Conservation (phyloP, 169 alveolate genomes). For the Perkinsus marinus region DNA sequence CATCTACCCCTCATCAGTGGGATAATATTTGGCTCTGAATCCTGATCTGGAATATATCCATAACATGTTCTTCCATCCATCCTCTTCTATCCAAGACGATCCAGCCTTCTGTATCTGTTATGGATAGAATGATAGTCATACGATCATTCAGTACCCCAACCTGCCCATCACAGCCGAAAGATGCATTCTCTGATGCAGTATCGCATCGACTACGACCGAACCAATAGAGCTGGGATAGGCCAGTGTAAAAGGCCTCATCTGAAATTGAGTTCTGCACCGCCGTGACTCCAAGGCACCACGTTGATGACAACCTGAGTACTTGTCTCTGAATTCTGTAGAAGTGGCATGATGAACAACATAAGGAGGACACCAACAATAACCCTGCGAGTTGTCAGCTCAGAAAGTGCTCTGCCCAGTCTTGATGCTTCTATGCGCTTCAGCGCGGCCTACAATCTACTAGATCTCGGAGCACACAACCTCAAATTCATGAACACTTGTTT, state of each 20-base stretch:
- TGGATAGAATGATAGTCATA: neutral
- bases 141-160: neutral
- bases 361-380: constrained; percentile 52
- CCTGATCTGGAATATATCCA: neutral
- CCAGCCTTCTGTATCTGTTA: neutral
- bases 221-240: constrained; percentile 46
- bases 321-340: constrained; percentile 17
- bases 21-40: neutral
- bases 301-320: neutral
- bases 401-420: constrained; percentile 45
- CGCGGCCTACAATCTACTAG: constrained; percentile 2
- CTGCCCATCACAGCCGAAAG: neutral
- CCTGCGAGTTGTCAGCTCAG: constrained; percentile 51
- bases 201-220: constrained; percentile 22
- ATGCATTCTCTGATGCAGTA: neutral
- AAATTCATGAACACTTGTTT: too few species aligned
- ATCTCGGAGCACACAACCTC: too few species aligned
- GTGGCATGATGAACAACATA: constrained; percentile 52
- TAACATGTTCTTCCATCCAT: neutral
- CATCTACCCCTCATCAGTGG: neutral
- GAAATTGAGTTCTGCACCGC: neutral
- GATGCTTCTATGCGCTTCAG: constrained; percentile 45
- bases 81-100: neutral
- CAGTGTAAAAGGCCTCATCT: constrained; percentile 7
- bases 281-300: neutral